Evolutionary conservation across 2,329 filamentous ascomycete genomes (phyloP).

Genomic region (Cordyceps cicadae): DNA sequence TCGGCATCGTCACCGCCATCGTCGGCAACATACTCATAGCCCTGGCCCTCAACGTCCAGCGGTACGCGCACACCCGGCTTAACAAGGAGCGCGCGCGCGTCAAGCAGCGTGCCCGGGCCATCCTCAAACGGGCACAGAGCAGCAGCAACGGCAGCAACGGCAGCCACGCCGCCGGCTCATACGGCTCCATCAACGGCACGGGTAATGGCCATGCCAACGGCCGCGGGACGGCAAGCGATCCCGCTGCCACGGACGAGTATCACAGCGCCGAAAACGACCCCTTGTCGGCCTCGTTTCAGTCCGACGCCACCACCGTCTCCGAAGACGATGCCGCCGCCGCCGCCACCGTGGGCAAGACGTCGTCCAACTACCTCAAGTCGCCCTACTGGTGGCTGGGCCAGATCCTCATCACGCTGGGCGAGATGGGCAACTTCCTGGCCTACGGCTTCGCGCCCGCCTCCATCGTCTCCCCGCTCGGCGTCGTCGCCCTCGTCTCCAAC

Average conservation of each 20-base stretch:
- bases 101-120: constrained; percentile 45
- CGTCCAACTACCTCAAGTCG: constrained; percentile 74
- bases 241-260: constrained; percentile 25
- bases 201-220: constrained; percentile 13
- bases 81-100: constrained; percentile 58
- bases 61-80: constrained; percentile 86
- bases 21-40: constrained; percentile 90
- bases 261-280: constrained; percentile 39
- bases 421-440: constrained; percentile 92
- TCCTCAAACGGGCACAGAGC: constrained; percentile 38
- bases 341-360: constrained; percentile 23
- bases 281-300: constrained; percentile 42
- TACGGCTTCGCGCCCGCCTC: constrained; percentile 97
- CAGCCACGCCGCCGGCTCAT: constrained; percentile 21
- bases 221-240: constrained; percentile 21
- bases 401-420: constrained; percentile 82
- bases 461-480: constrained; percentile 90
- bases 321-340: constrained; percentile 18
- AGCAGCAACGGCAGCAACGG: constrained; percentile 16
- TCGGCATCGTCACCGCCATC: constrained; percentile 90
- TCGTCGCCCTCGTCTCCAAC: constrained; percentile 94
- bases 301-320: constrained; percentile 22
- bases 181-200: constrained; percentile 24
- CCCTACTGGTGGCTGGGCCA: constrained; percentile 97
- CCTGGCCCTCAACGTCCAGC: constrained; percentile 89